phyloP scores from a whole-genome alignment of 164 flowering plant species.

The Vitis riparia region DNA sequence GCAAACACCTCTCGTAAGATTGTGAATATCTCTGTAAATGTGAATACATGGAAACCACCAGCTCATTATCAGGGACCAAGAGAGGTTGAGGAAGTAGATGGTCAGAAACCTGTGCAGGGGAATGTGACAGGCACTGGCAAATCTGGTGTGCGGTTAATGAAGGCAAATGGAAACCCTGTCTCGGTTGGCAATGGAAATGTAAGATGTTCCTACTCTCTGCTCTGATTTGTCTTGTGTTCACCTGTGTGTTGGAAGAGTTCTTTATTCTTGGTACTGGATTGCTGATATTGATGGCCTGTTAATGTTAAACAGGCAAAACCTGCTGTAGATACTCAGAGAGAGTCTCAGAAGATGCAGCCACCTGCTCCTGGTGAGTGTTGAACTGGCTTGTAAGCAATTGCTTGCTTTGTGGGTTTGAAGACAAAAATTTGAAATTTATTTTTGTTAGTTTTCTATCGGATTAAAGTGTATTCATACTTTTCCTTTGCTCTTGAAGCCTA shows the following conservation, averaged over 20 bases:
- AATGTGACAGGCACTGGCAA: conserved; percentile 27
- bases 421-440: neutral
- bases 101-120: conserved; percentile 28
- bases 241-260: neutral
- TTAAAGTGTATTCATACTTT: too few relatives aligned
- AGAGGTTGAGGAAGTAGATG: conserved; percentile 32
- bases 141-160: conserved; percentile 25
- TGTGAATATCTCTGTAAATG: conserved; percentile 57
- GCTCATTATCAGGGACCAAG: conserved; percentile 48
- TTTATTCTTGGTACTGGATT: neutral
- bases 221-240: neutral
- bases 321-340: conserved; percentile 27
- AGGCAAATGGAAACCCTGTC: conserved; percentile 33
- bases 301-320: conserved; percentile 44
- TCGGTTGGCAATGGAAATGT: conserved; percentile 55
- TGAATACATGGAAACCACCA: conserved; percentile 77
- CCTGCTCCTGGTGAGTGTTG: conserved; percentile 47
- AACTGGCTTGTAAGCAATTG: neutral
- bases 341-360: conserved; percentile 35
- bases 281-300: neutral
- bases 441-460: neutral
- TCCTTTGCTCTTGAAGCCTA: too few relatives aligned
- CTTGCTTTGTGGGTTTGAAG: neutral
- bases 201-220: conserved; percentile 27
- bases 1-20: conserved; percentile 53